Conservation (phyloP, 192 early-diverging fungal genomes). For the Coemansia sp. region DNA sequence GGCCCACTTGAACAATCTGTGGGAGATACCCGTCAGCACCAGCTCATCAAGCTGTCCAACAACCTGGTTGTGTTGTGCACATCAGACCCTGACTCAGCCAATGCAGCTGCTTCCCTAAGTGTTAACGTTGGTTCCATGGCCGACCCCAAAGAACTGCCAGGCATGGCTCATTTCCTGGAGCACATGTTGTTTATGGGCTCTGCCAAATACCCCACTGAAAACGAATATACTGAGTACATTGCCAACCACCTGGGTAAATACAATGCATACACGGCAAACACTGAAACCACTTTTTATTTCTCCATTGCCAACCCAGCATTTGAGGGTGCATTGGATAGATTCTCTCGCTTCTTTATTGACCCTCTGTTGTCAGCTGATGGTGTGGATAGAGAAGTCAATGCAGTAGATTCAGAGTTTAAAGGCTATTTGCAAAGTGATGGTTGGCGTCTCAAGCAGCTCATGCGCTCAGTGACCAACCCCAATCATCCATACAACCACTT, state of each 20-base stretch:
- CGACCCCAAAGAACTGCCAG: constrained; percentile 60
- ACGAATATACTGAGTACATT: constrained; percentile 57
- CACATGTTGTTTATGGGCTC: constrained; percentile 72
- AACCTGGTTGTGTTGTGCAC: constrained; percentile 58
- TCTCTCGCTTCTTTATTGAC: constrained; percentile 82
- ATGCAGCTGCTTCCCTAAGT: constrained; percentile 58
- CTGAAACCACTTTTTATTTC: constrained; percentile 19
- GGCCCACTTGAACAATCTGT: constrained; percentile 49
- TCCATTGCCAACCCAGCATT: constrained; percentile 33
- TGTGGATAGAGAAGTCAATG: constrained; percentile 83
- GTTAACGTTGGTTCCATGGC: constrained; percentile 62
- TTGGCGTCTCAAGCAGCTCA: not conserved
- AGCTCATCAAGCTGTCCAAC: constrained; percentile 59
- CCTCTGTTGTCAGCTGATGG: constrained; percentile 77
- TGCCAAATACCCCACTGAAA: constrained; percentile 65
- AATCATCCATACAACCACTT: constrained; percentile 59
- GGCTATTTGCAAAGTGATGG: constrained; percentile 73
- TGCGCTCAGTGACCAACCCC: constrained; percentile 37
- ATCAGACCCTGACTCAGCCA: constrained; percentile 53
- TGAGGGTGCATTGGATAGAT: constrained; percentile 60
- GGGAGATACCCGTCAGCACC: constrained; percentile 59
- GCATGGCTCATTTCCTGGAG: constrained; percentile 72
- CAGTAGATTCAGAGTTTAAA: constrained; percentile 93
- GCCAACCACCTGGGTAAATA: constrained; percentile 16
- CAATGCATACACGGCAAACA: constrained; percentile 22